These are phyloP conservation scores for Pelagomonas calceolata DNA, from an alignment of 108 stramenopile species.

Conservation along the genomic window DNA sequence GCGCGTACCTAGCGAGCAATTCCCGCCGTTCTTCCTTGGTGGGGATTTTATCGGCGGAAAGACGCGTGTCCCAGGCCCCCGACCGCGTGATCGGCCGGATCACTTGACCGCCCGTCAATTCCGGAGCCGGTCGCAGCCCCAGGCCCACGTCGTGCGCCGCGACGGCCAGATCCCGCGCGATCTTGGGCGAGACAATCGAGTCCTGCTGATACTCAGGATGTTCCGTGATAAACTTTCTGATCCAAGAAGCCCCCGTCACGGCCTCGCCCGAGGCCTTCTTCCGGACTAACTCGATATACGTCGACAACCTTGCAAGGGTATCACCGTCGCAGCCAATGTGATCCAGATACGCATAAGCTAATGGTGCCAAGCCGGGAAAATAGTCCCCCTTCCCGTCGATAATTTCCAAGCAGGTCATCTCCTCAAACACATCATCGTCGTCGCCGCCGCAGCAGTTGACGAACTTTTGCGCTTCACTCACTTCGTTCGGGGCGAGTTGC, in stretches of 20 bases:
- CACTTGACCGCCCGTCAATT: slow-evolving; percentile 47
- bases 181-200: slow-evolving; percentile 72
- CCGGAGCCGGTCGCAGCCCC: slow-evolving; percentile 60
- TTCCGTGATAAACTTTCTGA: slow-evolving; percentile 69
- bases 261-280: slow-evolving; percentile 79
- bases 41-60: no score
- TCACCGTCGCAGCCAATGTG: slow-evolving; percentile 74
- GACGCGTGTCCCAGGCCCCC: slow-evolving; percentile 52
- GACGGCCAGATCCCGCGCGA: slow-evolving; percentile 76
- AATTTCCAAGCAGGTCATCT: slow-evolving; percentile 94
- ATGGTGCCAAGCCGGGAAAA: slow-evolving; percentile 90
- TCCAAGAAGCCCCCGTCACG: slow-evolving; percentile 86
- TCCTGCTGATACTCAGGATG: slow-evolving; percentile 90
- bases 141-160: slow-evolving; percentile 74
- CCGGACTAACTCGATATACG: slow-evolving; percentile 72
- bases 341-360: slow-evolving; percentile 90
- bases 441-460: slow-evolving; percentile 29
- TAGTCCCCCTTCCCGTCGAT: slow-evolving; percentile 89
- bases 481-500: slow-evolving; percentile 78
- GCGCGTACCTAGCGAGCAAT: no score
- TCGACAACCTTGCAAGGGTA: slow-evolving; percentile 55
- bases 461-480: slow-evolving; percentile 59
- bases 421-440: slow-evolving; percentile 79
- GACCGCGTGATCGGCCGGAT: slow-evolving; percentile 60
- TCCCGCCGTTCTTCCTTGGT: no score